phyloP scores from a whole-genome alignment of 225 moss, liverwort and hornwort genomes.

The Marchantia polymorpha region DNA sequence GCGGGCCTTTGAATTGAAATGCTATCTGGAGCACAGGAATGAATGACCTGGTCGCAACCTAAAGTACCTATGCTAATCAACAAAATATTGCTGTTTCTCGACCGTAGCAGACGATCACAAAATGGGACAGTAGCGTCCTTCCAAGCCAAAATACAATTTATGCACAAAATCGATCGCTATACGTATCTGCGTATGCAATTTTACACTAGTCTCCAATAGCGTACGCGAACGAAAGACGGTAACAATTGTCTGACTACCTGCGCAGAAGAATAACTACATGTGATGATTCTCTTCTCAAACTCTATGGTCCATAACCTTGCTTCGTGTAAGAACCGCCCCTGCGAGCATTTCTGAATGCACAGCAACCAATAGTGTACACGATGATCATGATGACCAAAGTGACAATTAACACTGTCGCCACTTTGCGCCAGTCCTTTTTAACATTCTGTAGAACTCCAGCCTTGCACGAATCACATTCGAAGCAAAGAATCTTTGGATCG shows the following conservation, averaged over 20 bases:
- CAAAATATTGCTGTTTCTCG: neutral
- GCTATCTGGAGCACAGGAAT: neutral
- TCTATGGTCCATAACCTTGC: slow-evolving; percentile 16
- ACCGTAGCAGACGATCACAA: slow-evolving; percentile 9
- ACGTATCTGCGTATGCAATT: neutral
- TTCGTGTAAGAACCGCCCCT: slow-evolving; percentile 13
- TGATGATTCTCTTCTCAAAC: neutral
- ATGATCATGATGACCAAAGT: slow-evolving; percentile 66
- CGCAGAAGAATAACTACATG: neutral
- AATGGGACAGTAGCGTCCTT: neutral
- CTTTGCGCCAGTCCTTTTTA: slow-evolving; percentile 88
- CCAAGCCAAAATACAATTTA: neutral
- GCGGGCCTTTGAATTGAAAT: no score
- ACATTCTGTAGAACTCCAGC: slow-evolving; percentile 86
- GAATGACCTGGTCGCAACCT: neutral
- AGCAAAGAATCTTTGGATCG: slow-evolving; percentile 43
- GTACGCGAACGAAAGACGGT: neutral
- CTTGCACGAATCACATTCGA: slow-evolving; percentile 78
- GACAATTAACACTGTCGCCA: slow-evolving; percentile 58
- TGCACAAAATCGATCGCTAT: neutral
- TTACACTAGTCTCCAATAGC: neutral
- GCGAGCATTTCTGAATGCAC: slow-evolving; percentile 63
- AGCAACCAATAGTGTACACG: slow-evolving; percentile 82
- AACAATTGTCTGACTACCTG: neutral
- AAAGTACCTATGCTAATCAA: neutral